phyloP scores from a whole-genome alignment of 2,329 filamentous ascomycete species.

The Diaporthe citrichinensis region DNA sequence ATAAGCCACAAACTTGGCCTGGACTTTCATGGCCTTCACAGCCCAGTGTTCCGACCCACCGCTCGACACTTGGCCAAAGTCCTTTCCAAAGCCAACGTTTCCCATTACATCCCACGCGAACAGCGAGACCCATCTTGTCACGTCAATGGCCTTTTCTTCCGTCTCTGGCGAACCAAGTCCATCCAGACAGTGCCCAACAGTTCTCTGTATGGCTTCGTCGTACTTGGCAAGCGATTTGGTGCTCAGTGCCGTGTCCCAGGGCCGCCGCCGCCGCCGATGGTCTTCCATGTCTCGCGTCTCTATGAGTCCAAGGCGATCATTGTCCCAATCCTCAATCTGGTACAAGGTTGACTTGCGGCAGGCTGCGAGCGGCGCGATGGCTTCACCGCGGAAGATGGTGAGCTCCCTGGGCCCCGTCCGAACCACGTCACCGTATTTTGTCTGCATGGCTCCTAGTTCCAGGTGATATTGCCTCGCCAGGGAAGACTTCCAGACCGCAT shows the following conservation, averaged over 20 bases:
- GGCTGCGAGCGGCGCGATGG: background rate
- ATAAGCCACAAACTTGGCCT: background rate
- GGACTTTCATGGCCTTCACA: background rate
- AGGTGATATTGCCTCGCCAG: constrained; percentile 18
- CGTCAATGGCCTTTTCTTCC: background rate
- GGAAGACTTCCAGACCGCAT: constrained; percentile 23
- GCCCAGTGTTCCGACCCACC: constrained; percentile 14
- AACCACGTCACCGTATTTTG: constrained; percentile 37
- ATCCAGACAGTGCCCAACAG: background rate
- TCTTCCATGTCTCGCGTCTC: constrained; percentile 17
- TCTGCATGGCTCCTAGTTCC: constrained; percentile 19
- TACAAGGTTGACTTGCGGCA: constrained; percentile 12
- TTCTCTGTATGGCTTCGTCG: constrained; percentile 2
- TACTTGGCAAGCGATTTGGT: background rate
- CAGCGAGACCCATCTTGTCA: constrained; percentile 2
- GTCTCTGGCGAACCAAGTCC: background rate
- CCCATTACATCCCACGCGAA: constrained; percentile 29
- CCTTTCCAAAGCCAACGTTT: constrained; percentile 13
- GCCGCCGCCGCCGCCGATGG: background rate
- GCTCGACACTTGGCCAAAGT: constrained; percentile 8
- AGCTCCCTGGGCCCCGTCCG: constrained; percentile 41
- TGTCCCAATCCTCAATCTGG: constrained; percentile 17
- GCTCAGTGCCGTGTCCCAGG: constrained; percentile 14
- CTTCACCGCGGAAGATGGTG: constrained; percentile 32
- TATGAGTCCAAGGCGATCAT: constrained; percentile 1